Evolutionary conservation across 129 eudicot species (phyloP).

Genomic region (Rutidosis leptorrhynchoides): DNA sequence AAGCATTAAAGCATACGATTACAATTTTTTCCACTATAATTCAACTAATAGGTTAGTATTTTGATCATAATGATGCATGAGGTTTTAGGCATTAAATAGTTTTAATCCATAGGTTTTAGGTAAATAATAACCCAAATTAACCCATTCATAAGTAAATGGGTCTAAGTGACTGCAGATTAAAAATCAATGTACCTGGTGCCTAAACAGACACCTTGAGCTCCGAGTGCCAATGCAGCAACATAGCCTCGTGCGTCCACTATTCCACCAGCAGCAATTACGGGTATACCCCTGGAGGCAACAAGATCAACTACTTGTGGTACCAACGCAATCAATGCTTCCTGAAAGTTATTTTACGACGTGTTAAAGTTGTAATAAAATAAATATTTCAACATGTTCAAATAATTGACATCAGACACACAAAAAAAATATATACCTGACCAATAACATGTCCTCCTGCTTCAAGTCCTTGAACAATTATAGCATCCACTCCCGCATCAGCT

Average conservation of each 20-base stretch:
- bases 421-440: constrained; percentile 54
- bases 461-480: constrained; percentile 82
- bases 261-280: constrained; percentile 96
- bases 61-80: neutral
- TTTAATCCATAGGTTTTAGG: no score
- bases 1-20: no score
- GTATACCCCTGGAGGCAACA: constrained; percentile 53
- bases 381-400: neutral
- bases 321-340: constrained; percentile 61
- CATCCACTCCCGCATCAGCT: constrained; percentile 79
- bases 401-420: constrained; percentile 7
- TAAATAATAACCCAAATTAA: neutral
- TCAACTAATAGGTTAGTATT: neutral
- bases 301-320: constrained; percentile 80
- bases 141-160: neutral
- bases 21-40: no score
- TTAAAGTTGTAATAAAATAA: no score
- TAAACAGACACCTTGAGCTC: constrained; percentile 80
- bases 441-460: constrained; percentile 97
- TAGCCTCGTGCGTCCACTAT: constrained; percentile 91
- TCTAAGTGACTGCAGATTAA: neutral
- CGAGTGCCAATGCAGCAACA: constrained; percentile 95
- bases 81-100: neutral
- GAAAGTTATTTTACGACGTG: constrained; percentile 12
- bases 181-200: constrained; percentile 71